These are phyloP conservation scores for Singerocomus rubriflavus DNA, from an alignment of 1,284 basidiomycete genomes.

Conservation along the genomic window DNA sequence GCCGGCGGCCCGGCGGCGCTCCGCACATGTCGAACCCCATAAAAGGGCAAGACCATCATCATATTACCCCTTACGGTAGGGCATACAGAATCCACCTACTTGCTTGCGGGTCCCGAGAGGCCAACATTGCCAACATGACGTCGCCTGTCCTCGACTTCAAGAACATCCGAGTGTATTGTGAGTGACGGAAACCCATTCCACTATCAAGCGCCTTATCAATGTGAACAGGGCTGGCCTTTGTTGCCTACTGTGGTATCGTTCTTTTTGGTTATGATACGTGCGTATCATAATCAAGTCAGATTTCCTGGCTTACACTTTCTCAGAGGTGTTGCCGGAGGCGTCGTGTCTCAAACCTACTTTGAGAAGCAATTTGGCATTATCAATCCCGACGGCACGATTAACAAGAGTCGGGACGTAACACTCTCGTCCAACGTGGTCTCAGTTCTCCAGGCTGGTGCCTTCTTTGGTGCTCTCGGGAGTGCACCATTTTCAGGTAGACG, in stretches of 20 bases:
- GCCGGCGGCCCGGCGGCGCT: not conserved
- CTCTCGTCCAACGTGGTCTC: constrained; percentile 69
- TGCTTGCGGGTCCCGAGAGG: not conserved
- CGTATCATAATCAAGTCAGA: constrained; percentile 26
- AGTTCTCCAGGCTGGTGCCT: constrained; percentile 76
- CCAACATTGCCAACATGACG: constrained; percentile 12
- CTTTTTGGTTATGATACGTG: constrained; percentile 77
- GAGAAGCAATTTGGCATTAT: constrained; percentile 57
- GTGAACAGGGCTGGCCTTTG: constrained; percentile 62
- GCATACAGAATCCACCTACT: not conserved
- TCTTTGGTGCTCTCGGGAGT: constrained; percentile 72
- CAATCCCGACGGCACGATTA: constrained; percentile 37
- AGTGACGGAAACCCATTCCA: constrained; percentile 17
- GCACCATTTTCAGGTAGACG: constrained; percentile 59
- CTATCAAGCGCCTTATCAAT: constrained; percentile 1
- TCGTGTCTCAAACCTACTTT: constrained; percentile 64
- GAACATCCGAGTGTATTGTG: constrained; percentile 62
- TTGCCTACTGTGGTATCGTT: constrained; percentile 76
- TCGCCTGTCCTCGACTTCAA: constrained; percentile 34
- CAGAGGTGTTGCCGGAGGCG: constrained; percentile 62
- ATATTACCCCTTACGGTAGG: not conserved
- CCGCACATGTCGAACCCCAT: too few species aligned
- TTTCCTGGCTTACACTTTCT: not conserved
- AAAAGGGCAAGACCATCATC: not conserved
- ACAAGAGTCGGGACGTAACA: constrained; percentile 38